Evolutionary conservation across 1,284 basidiomycete genomes (phyloP).

Genomic region (Heterobasidion occidentale): DNA sequence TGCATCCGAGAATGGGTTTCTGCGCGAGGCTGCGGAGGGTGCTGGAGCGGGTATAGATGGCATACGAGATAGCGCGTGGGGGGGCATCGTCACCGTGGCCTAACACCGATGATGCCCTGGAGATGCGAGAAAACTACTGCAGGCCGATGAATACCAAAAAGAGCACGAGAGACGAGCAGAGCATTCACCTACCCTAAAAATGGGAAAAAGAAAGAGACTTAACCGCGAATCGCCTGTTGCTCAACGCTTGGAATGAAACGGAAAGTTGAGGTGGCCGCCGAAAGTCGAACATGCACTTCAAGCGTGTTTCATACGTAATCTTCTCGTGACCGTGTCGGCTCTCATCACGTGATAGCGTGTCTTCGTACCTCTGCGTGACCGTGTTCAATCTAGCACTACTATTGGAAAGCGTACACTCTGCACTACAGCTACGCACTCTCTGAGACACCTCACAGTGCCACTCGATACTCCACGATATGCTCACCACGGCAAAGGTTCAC

Average conservation of each 20-base stretch:
- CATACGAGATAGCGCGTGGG: constrained; percentile 6
- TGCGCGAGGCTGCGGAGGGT: constrained; percentile 15
- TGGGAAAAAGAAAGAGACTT: neutral
- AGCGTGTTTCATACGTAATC: constrained; percentile 1
- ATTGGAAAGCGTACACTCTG: neutral
- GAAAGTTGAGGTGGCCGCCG: neutral
- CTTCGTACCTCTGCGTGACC: neutral
- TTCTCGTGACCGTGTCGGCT: neutral
- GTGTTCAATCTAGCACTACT: too few relatives aligned
- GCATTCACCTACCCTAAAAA: neutral
- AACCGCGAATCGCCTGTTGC: neutral
- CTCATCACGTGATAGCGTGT: neutral
- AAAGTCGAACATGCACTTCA: neutral
- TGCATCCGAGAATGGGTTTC: constrained; percentile 25
- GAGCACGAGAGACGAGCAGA: neutral
- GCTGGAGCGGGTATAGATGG: constrained; percentile 12
- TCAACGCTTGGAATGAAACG: neutral
- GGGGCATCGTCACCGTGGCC: constrained; percentile 13
- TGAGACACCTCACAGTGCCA: neutral
- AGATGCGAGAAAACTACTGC: neutral
- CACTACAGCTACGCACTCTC: neutral
- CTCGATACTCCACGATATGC: neutral
- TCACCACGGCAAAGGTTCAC: constrained; percentile 16
- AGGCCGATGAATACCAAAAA: neutral
- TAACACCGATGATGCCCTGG: constrained; percentile 11